Percentiles rank a stretch among this genome's conserved stretches.
These are phyloP conservation scores for Ramaria sp. DNA, from an alignment of 768 basidiomycete species.

Conservation along the genomic window DNA sequence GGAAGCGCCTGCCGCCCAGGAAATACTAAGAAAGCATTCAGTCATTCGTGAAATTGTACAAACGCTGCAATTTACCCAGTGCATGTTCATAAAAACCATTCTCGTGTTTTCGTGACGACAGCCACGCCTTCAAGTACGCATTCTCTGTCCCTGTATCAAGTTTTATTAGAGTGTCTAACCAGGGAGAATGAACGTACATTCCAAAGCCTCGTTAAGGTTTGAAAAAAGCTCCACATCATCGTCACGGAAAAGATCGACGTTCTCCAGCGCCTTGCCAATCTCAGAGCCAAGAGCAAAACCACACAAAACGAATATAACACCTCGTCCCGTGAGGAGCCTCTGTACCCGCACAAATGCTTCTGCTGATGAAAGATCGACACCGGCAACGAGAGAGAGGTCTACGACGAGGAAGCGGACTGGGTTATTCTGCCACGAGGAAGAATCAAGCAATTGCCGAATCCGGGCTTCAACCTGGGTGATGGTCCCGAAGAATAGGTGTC, in stretches of 20 bases:
- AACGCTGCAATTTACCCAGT: background rate
- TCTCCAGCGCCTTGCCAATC: constrained; percentile 62
- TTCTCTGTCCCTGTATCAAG: constrained; percentile 74
- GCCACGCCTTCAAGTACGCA: constrained; percentile 77
- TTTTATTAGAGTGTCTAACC: too few species aligned
- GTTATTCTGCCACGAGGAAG: constrained; percentile 55
- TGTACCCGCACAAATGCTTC: constrained; percentile 93
- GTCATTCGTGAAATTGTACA: background rate
- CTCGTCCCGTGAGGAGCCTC: constrained; percentile 60
- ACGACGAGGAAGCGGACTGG: constrained; percentile 87
- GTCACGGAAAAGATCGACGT: constrained; percentile 72
- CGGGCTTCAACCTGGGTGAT: constrained; percentile 84
- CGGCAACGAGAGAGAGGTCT: constrained; percentile 76
- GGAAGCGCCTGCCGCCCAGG: constrained; percentile 47
- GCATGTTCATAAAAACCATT: constrained; percentile 19
- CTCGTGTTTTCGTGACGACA: constrained; percentile 53
- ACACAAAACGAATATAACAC: constrained; percentile 83
- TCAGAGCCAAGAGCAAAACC: constrained; percentile 56
- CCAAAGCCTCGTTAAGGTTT: constrained; percentile 82
- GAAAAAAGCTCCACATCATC: constrained; percentile 73
- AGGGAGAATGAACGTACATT: constrained; percentile 46
- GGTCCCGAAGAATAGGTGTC: constrained; percentile 89
- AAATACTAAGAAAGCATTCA: constrained; percentile 27
- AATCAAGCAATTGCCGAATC: constrained; percentile 65
- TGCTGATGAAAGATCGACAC: constrained; percentile 90